Percentiles rank a stretch among this genome's conserved stretches.
Evolutionary conservation across 2,329 filamentous ascomycete species (phyloP).

Genomic region (Fusarium humuli): DNA sequence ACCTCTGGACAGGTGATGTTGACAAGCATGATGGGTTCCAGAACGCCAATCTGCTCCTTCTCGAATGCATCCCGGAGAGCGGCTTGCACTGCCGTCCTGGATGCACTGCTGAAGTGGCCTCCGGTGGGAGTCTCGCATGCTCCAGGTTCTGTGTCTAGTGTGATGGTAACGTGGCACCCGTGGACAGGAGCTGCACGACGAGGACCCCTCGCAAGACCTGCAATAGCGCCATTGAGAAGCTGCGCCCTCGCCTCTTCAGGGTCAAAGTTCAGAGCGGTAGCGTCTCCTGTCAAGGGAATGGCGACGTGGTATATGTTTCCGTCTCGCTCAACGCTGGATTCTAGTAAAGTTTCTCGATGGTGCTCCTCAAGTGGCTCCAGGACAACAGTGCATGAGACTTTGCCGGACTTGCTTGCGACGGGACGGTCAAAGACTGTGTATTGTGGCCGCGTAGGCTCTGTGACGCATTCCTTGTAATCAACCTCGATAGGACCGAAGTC

Average conservation of each 20-base stretch:
- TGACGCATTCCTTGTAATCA: slow-evolving; percentile 88
- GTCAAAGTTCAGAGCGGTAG: slow-evolving; percentile 63
- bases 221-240: slow-evolving; percentile 82
- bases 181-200: slow-evolving; percentile 84
- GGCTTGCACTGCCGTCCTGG: slow-evolving; percentile 72
- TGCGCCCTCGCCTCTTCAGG: slow-evolving; percentile 64
- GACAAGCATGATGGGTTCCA: slow-evolving; percentile 95
- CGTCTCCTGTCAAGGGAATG: slow-evolving; percentile 62
- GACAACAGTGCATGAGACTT: slow-evolving; percentile 77
- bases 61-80: slow-evolving; percentile 73
- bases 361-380: slow-evolving; percentile 70
- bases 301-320: slow-evolving; percentile 75
- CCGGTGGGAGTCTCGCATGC: slow-evolving; percentile 69
- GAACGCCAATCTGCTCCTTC: slow-evolving; percentile 69
- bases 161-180: slow-evolving; percentile 76
- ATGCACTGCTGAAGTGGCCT: slow-evolving; percentile 73
- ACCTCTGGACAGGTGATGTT: slow-evolving; percentile 87
- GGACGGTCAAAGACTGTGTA: slow-evolving; percentile 79
- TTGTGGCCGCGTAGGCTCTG: slow-evolving; percentile 65
- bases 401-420: slow-evolving; percentile 82
- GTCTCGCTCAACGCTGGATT: slow-evolving; percentile 66
- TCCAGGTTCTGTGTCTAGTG: slow-evolving; percentile 73
- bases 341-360: slow-evolving; percentile 53
- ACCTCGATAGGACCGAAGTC: slow-evolving; percentile 93
- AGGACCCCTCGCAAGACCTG: slow-evolving; percentile 87